Base-by-base conservation (phyloP, 2,329 filamentous ascomycete genomes). In the Trichophyton equinum region DNA sequence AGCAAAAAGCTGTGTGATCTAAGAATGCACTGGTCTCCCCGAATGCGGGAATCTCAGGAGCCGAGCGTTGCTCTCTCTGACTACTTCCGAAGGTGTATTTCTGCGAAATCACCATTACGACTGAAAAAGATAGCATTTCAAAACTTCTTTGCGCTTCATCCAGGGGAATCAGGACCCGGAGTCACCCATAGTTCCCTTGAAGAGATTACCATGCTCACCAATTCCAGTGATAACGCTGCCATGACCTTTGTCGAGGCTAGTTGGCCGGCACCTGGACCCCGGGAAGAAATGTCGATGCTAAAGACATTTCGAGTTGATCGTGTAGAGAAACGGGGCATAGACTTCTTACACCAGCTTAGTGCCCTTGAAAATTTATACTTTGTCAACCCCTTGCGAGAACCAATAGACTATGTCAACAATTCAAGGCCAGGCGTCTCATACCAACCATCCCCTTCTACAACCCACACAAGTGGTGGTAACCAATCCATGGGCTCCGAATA, bases 11-110 rank as follows among this genome's bases (percentile, higher is more conserved):
- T 86, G 3, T 73, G 77, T 46, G 79, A 81, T 36, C 70, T 86
- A 6, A 79, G 75, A 60, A 63, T 85, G 62, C 82, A 85, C 66
- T 86, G 82, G 77, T 82, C 77, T 30, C 81, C 82, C 3, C 79
- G 83, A 1, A 85, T 86, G 81, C 76, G 82, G 25, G 77, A 79
- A 40, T 76, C 73, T 38, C 80, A 81, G 47, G 83, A 85, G 66
- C 78, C 81, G 4, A 82, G 79, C 55, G 76, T 84, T 25, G 78
- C 75, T 53, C 68, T 85, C 4, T 73, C 78, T 60, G 74, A 78
- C 18, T 81, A 82, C 63, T 85, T 85, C 64, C 80, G 81, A 20
- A 81, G 79, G 58, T 80, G 78, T 63, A 69, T 80, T 22, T 71
- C 77, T 2, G 74, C 76, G 1, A 77, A 76, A 56, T 74, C 79